Conservation (phyloP, 2,329 filamentous ascomycete species). For the Thelonectria blattea region DNA sequence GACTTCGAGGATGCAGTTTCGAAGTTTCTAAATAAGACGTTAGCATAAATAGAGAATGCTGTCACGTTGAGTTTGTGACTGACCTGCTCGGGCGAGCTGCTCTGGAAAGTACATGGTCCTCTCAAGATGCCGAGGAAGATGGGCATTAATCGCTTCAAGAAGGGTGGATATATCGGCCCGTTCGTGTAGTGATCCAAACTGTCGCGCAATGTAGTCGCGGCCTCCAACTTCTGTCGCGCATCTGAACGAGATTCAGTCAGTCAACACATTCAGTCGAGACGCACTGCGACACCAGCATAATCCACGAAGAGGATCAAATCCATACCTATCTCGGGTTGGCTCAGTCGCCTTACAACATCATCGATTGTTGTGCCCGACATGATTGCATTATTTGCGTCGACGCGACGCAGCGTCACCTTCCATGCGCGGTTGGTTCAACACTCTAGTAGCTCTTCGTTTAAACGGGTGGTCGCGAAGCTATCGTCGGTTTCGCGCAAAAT, state of each 20-base stretch:
- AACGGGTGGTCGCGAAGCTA: conserved; percentile 33
- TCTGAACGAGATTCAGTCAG: conserved; percentile 58
- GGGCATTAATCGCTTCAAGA: conserved; percentile 87
- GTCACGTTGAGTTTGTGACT: conserved; percentile 32
- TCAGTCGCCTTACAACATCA: conserved; percentile 67
- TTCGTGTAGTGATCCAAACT: conserved; percentile 87
- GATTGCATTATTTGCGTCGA: conserved; percentile 55
- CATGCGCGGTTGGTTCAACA: conserved; percentile 42
- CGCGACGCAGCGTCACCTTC: conserved; percentile 43
- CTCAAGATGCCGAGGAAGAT: conserved; percentile 86
- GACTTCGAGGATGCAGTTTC: conserved; percentile 93
- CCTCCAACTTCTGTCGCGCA: conserved; percentile 78
- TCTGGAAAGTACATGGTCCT: conserved; percentile 88
- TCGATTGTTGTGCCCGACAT: conserved; percentile 69
- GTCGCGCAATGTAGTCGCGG: conserved; percentile 87
- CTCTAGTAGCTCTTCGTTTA: conserved; percentile 28
- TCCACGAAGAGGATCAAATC: conserved; percentile 4
- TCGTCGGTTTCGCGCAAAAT: conserved; percentile 24
- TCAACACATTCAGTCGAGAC: neutral
- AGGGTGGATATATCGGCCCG: conserved; percentile 76
- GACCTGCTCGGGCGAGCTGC: conserved; percentile 87
- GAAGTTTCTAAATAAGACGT: conserved; percentile 69
- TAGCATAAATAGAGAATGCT: conserved; percentile 17
- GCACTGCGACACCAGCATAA: conserved; percentile 30
- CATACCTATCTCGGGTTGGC: conserved; percentile 62